Evolutionary conservation across 306 rosid genomes (phyloP).

Genomic region (Betula pendula): DNA sequence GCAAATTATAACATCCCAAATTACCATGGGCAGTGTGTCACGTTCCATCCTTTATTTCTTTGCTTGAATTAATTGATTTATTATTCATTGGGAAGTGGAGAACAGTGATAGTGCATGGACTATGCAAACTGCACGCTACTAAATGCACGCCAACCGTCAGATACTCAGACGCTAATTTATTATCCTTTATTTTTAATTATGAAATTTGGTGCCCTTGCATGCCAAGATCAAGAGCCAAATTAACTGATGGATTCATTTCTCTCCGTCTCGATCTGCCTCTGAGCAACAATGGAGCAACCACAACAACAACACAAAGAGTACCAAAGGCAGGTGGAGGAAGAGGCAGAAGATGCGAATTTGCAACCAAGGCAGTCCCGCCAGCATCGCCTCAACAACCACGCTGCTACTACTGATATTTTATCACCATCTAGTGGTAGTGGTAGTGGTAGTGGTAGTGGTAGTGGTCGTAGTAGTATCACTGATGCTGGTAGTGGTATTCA

Average conservation of each 20-base stretch:
- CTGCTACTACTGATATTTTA: neutral
- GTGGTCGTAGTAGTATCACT: conserved; percentile 12
- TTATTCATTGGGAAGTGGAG: no score
- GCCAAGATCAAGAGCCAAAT: no score
- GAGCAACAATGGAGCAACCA: conserved; percentile 31
- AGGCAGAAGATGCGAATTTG: conserved; percentile 34
- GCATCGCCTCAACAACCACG: conserved; percentile 9
- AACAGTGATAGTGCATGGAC: no score
- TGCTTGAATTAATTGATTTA: no score
- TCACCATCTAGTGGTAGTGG: neutral
- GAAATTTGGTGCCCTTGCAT: no score
- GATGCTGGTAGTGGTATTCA: neutral
- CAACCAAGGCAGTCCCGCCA: conserved; percentile 17
- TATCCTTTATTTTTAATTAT: no score
- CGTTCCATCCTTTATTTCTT: no score
- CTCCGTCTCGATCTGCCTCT: neutral
- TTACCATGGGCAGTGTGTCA: conserved; percentile 26
- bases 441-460: conserved; percentile 1
- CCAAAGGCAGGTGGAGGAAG: conserved; percentile 5
- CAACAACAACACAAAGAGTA: neutral
- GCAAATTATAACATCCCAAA: no score
- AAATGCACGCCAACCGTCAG: no score
- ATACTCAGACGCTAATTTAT: no score
- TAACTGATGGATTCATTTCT: no score
- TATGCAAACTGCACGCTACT: no score